Evolutionary conservation across 1,139 yeast species (phyloP).

Genomic region (Candida sp.): DNA sequence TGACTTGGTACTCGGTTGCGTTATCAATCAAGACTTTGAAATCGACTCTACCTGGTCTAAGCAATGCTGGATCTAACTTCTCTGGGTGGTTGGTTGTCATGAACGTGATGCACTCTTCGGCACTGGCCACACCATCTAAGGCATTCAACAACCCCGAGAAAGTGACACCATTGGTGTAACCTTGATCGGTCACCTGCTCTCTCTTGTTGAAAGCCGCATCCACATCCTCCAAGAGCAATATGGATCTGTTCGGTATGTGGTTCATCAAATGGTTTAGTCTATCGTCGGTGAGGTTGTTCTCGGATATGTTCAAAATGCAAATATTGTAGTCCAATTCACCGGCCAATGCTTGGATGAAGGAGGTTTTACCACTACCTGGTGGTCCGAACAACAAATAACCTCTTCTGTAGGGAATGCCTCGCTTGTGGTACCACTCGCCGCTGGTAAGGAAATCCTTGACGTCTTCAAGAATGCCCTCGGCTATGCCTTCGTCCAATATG

Average conservation of each 20-base stretch:
- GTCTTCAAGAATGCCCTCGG: conserved; percentile 67
- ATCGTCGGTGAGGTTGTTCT: conserved; percentile 92
- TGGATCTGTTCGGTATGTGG: conserved; percentile 90
- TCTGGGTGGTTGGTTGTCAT: conserved; percentile 99
- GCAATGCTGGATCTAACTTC: conserved; percentile 79
- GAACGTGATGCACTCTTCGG: conserved; percentile 94
- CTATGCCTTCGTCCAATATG: conserved; percentile 76
- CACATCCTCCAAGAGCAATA: conserved; percentile 85
- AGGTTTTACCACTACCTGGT: conserved; percentile 97
- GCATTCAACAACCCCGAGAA: conserved; percentile 95
- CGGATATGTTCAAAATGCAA: conserved; percentile 90
- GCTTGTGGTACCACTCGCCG: conserved; percentile 91
- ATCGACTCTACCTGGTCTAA: conserved; percentile 96
- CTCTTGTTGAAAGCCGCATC: conserved; percentile 96
- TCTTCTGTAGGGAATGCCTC: conserved; percentile 97
- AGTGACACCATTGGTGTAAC: conserved; percentile 84
- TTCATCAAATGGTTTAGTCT: conserved; percentile 94
- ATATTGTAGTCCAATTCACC: conserved; percentile 97
- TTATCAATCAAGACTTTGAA: conserved; percentile 81
- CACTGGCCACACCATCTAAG: conserved; percentile 97
- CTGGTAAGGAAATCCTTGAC: conserved; percentile 78
- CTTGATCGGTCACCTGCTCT: conserved; percentile 76
- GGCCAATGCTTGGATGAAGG: conserved; percentile 95
- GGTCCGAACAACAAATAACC: conserved; percentile 97
- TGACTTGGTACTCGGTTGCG: conserved; percentile 82